Evolutionary conservation across 192 early-diverging fungal genomes (phyloP), one percentile per base, ranked within the genome.

Genomic region (Powellomyces hirtus): DNA sequence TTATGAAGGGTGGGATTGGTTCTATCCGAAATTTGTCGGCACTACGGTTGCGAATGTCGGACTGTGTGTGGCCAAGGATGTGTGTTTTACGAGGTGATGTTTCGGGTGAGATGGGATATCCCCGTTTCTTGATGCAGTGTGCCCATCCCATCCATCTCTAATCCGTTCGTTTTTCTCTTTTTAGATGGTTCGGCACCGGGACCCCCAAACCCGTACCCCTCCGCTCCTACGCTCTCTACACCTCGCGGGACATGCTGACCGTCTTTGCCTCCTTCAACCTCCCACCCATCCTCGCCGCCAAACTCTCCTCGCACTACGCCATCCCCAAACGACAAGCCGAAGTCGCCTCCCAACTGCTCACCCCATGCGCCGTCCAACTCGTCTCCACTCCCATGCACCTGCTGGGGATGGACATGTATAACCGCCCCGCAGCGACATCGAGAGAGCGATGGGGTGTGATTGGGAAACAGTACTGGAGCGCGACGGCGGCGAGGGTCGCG

Each of bases 181-280:
- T n/a, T 22, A 49, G 72, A 16, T 75, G 70, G 71, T 80, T 74
- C 67, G 77, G 77, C 7, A 69, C 22, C 14, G 74, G 71, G n/a
- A 24, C 49, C 1, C 26, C 66, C 14, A 62, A 61, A 36, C 67
- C 81, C 4, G 74, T 83, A n/a, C 76, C 78, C 4, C 40, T 18
- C n/a, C 8, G n/a, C 26, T 74, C 76, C 10, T 74, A 65, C 40
- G 50, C 50, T 5, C 60, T 75, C 0, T 83, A 78, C 60, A 64
- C 46, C 11, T 30, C 70, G 22, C 66, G 81, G 13, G 81, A 83
- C 64, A 40, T 68, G 13, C 16, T 78, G 57, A 78, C 81, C 6
- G 60, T 83, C n/a, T 72, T 64, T n/a, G 78, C 78, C 8, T 64
- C 71, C 11, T 83, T 83, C 73, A 76, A 74, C 56, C 66, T 83